phyloP scores from a whole-genome alignment of 1,284 basidiomycete genomes.

The Nidula niveotomentosa region DNA sequence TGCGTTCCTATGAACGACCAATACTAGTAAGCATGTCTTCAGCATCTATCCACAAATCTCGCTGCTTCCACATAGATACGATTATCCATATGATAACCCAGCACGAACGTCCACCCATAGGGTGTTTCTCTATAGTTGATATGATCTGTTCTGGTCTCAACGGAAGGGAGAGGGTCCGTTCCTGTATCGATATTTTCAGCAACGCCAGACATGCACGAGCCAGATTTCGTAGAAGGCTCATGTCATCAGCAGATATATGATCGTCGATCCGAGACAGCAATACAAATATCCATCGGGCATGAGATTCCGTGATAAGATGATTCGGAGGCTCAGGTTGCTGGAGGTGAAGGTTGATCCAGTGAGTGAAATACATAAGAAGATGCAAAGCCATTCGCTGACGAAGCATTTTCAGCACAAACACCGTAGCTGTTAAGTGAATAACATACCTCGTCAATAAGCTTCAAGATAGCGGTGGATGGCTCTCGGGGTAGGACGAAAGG shows the following conservation, averaged over 20 bases:
- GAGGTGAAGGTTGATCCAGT: slow-evolving; percentile 72
- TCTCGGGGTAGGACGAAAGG: slow-evolving; percentile 35
- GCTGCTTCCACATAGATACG: slow-evolving; percentile 81
- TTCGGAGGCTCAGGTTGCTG: slow-evolving; percentile 38
- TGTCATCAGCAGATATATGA: slow-evolving; percentile 75
- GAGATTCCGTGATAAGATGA: slow-evolving; percentile 55
- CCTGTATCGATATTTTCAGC: slow-evolving; percentile 40
- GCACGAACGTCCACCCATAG: slow-evolving; percentile 61
- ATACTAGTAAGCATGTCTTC: slow-evolving; percentile 41
- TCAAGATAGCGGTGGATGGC: slow-evolving; percentile 56
- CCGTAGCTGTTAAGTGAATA: not conserved
- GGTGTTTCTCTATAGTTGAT: slow-evolving; percentile 1
- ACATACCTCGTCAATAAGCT: slow-evolving; percentile 64
- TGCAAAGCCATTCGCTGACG: slow-evolving; percentile 67
- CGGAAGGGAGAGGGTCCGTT: slow-evolving; percentile 7
- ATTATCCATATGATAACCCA: slow-evolving; percentile 84
- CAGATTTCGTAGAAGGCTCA: slow-evolving; percentile 75
- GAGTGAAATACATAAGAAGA: slow-evolving; percentile 78
- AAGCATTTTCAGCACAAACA: not conserved
- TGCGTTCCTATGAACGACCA: not conserved
- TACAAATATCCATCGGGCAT: slow-evolving; percentile 84
- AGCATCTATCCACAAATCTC: slow-evolving; percentile 83
- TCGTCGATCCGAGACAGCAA: slow-evolving; percentile 76
- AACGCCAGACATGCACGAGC: slow-evolving; percentile 72
- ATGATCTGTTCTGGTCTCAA: too few species aligned